Conservation (phyloP, 2,329 filamentous ascomycete genomes). For the Colletotrichum acutatum region DNA sequence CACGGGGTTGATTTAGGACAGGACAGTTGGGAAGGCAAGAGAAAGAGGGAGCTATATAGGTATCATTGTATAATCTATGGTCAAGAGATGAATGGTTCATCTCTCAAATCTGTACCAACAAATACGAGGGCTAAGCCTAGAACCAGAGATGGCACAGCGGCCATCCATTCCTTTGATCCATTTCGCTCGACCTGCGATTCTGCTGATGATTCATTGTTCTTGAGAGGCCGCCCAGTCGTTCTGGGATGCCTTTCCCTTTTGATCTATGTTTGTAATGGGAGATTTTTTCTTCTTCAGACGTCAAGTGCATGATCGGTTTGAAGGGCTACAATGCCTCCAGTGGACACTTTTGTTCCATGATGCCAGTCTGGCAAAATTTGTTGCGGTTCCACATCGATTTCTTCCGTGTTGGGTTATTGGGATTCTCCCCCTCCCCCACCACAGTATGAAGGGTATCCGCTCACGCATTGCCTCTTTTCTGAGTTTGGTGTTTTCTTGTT, state of each 20-base stretch:
- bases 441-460: no score
- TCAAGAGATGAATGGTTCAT: constrained; percentile 26
- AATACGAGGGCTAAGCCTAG: constrained; percentile 9
- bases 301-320: not conserved
- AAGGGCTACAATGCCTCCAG: not conserved
- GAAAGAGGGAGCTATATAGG: constrained; percentile 7
- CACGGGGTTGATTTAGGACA: constrained; percentile 5
- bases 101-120: constrained; percentile 30
- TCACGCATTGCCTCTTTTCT: not conserved
- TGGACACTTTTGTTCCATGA: not conserved
- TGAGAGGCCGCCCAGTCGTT: not conserved
- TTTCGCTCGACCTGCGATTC: not conserved
- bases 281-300: not conserved
- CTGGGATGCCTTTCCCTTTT: not conserved
- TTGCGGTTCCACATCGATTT: not conserved
- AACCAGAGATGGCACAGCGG: constrained; percentile 4
- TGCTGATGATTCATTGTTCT: not conserved
- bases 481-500: not conserved
- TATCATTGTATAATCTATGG: constrained; percentile 35
- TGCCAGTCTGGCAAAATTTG: no score
- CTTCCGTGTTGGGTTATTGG: not conserved
- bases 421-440: no score
- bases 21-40: not conserved
- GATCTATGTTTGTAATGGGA: not conserved
- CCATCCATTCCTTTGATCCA: constrained; percentile 9